phyloP scores from a whole-genome alignment of 192 early-diverging fungal species.

The Jimgerdemannia flammicorona region DNA sequence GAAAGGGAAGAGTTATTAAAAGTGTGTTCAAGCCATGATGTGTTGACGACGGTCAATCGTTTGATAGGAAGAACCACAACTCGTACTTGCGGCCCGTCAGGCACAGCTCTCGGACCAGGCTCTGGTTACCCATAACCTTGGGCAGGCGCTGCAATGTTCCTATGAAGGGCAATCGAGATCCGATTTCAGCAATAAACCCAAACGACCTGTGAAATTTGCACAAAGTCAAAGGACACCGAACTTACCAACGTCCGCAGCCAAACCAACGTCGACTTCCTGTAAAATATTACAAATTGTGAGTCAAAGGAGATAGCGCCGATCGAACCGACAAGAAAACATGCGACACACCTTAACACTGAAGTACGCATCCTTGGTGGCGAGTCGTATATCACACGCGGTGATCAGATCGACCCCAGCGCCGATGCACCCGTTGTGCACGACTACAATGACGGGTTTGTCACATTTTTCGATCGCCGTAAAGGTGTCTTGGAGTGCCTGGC shows the following conservation, averaged over 20 bases:
- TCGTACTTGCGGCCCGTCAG: conserved; percentile 73
- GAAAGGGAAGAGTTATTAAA: conserved; percentile 1
- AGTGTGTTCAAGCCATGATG: background rate
- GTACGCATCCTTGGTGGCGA: conserved; percentile 67
- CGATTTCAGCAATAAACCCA: background rate
- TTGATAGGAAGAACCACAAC: background rate
- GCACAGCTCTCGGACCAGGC: conserved; percentile 89
- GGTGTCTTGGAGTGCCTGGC: conserved; percentile 52
- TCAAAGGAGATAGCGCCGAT: background rate
- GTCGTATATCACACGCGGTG: conserved; percentile 91
- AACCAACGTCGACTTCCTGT: conserved; percentile 86
- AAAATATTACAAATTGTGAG: background rate
- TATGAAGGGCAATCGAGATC: background rate
- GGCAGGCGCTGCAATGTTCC: conserved; percentile 92
- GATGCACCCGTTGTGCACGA: conserved; percentile 79
- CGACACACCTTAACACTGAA: conserved; percentile 74
- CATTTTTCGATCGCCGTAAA: conserved; percentile 82
- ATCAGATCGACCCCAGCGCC: conserved; percentile 86
- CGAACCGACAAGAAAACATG: background rate
- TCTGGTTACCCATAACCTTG: conserved; percentile 89
- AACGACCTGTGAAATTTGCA: background rate
- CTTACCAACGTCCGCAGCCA: conserved; percentile 85
- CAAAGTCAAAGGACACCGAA: background rate
- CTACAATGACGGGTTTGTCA: conserved; percentile 87
- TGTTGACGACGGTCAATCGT: background rate